Percentiles rank a stretch among this genome's conserved stretches.
Conservation (phyloP, 345 rosid species). For the Salix arbutifolia region DNA sequence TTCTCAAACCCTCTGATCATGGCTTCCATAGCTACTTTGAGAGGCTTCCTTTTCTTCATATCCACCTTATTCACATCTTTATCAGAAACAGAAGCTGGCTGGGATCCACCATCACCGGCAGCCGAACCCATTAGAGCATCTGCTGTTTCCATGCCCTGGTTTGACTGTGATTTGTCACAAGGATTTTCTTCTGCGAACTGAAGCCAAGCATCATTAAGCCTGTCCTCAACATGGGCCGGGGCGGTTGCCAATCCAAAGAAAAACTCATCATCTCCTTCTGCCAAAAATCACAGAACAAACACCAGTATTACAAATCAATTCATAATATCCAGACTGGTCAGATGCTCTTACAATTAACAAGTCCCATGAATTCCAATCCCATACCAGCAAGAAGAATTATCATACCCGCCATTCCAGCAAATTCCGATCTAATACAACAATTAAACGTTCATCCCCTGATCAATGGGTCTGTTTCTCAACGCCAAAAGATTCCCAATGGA, state of each 20-base stretch:
- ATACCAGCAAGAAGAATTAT: background rate
- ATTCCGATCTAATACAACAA: background rate
- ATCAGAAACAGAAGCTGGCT: slow-evolving; percentile 24
- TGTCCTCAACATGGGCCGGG: slow-evolving; percentile 91
- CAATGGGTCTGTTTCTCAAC: background rate
- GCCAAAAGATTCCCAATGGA: background rate
- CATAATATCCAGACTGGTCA: background rate
- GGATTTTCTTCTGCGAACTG: slow-evolving; percentile 73
- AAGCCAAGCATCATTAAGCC: slow-evolving; percentile 88
- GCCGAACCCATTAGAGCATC: slow-evolving; percentile 48
- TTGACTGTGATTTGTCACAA: slow-evolving; percentile 33
- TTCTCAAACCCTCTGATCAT: slow-evolving; percentile 76
- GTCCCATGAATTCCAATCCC: background rate
- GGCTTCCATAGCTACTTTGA: slow-evolving; percentile 80
- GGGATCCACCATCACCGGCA: slow-evolving; percentile 55
- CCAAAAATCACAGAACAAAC: slow-evolving; percentile 1
- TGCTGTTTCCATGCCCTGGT: slow-evolving; percentile 28
- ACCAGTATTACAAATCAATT: background rate
- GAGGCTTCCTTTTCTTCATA: slow-evolving; percentile 41
- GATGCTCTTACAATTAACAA: background rate
- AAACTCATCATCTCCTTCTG: slow-evolving; percentile 50
- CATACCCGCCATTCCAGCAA: background rate
- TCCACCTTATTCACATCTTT: slow-evolving; percentile 17
- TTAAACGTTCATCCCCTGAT: background rate
- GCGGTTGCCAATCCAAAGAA: slow-evolving; percentile 99